Evolutionary conservation across 805 yeast species (phyloP), one percentile per base, ranked within the genome.

Genomic region (Yueomyces sinensis): DNA sequence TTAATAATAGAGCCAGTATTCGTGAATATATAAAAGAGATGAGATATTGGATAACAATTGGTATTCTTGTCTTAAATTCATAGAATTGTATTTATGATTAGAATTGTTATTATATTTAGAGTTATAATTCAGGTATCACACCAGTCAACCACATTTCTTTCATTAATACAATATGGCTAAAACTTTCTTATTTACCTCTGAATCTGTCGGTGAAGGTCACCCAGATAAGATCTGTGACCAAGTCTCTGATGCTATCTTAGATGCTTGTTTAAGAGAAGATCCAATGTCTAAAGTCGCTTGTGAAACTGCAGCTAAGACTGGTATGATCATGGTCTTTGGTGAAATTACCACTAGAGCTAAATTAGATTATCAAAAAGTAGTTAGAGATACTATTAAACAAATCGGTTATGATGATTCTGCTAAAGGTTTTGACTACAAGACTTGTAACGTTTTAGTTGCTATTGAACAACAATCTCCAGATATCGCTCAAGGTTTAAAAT

Each of bases 401-500:
- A 91, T 91, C 65, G 98, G 98, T 59, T 91, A 91, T 71, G 98
- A 91, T 63, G 71, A 76, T 59, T 80, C 94, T 44, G 94, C 73
- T 35, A 91, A 91, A 72, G 98, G 98, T 52, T 91, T 91, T 60
- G 98, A 91, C 67, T 89, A 84, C 82, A 89, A 89, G 73, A 91
- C 98, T 53, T 91, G 98, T 76, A 91, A 91, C 68, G 97, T 91
- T 39, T 72, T 91, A 46, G 97, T 91, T 44, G 98, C 98, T 63
- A 86, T 91, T 63, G 98, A 91, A 73, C 96, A 91, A 71, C 98
- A 91, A 71, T 86, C 96, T 35, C 91, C 94, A 52, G 98, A 91
- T 69, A 91, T 91, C 56, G 98, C 98, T 42, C 97, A 89, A 70
- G 98, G 98, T 76, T 76, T 91, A 59, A 97, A 91, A 68, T 82